phyloP scores from a whole-genome alignment of 2,329 filamentous ascomycete species.

The Aspergillus fumigatus region DNA sequence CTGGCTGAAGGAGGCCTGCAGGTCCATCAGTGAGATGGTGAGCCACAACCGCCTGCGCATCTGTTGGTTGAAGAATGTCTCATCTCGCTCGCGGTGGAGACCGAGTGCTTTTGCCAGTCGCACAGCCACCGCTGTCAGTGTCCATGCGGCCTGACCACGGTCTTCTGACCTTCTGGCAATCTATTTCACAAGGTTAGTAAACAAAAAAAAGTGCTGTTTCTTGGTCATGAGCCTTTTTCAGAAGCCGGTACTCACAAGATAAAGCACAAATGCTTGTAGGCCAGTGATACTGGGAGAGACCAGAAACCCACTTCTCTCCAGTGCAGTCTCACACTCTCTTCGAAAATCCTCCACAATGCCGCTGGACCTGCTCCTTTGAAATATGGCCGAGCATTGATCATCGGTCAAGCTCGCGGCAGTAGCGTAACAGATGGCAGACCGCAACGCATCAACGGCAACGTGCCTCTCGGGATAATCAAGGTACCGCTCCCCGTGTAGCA shows the following conservation, averaged over 20 bases:
- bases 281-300: conserved; percentile 15
- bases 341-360: conserved; percentile 8
- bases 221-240: background rate
- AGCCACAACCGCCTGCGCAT: conserved; percentile 4
- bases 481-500: conserved; percentile 10
- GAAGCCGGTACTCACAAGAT: conserved; percentile 12
- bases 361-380: conserved; percentile 7
- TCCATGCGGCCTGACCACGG: conserved; percentile 24
- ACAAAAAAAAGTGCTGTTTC: background rate
- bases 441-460: conserved; percentile 10
- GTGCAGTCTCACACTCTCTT: conserved; percentile 12
- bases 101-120: conserved; percentile 23
- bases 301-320: conserved; percentile 11
- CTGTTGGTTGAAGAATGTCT: conserved; percentile 14
- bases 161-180: conserved; percentile 21
- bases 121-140: conserved; percentile 24
- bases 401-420: conserved; percentile 16
- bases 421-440: conserved; percentile 15
- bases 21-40: conserved; percentile 6
- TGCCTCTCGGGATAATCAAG: background rate
- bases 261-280: conserved; percentile 20
- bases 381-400: conserved; percentile 9
- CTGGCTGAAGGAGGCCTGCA: conserved; percentile 2
- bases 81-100: conserved; percentile 15
- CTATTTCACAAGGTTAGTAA: background rate